Percentiles rank a stretch among this genome's conserved stretches.
Evolutionary conservation across 108 stramenopile genomes (phyloP).

Genomic region (Bacterosira constricta): DNA sequence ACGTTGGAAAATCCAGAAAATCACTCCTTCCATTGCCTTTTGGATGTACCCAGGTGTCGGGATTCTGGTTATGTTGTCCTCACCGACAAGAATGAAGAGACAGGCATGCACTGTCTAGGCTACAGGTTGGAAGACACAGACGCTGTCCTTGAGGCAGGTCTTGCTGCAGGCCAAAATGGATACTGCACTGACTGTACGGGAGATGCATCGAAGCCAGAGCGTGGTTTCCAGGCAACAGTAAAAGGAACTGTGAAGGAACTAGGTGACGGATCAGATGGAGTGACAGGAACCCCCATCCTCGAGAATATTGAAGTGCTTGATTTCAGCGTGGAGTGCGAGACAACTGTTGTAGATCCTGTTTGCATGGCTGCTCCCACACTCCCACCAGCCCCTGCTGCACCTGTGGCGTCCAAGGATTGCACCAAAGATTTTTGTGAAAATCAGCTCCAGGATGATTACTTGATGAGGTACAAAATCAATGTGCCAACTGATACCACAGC

Average conservation of each 20-base stretch:
- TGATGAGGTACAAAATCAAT: slow-evolving; percentile 3
- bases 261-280: slow-evolving; percentile 26
- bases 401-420: background rate
- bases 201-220: background rate
- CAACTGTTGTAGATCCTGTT: no score
- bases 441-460: background rate
- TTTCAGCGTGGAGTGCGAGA: no score
- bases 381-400: background rate
- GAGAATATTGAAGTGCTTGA: slow-evolving; percentile 10
- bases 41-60: no score
- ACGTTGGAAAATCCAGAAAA: no score
- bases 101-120: slow-evolving; percentile 23
- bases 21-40: no score
- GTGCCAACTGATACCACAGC: background rate
- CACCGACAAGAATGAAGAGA: slow-evolving; percentile 3
- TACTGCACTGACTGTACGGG: slow-evolving; percentile 21
- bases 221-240: slow-evolving; percentile 24
- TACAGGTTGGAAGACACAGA: slow-evolving; percentile 12
- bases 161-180: slow-evolving; percentile 6
- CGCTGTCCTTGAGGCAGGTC: slow-evolving; percentile 2
- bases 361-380: background rate
- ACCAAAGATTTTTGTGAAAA: background rate
- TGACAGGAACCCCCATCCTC: slow-evolving; percentile 25
- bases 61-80: slow-evolving; percentile 41
- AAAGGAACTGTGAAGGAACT: slow-evolving; percentile 14